Base-by-base conservation (phyloP, 2,329 filamentous ascomycete species). In the Rosellinia necatrix region DNA sequence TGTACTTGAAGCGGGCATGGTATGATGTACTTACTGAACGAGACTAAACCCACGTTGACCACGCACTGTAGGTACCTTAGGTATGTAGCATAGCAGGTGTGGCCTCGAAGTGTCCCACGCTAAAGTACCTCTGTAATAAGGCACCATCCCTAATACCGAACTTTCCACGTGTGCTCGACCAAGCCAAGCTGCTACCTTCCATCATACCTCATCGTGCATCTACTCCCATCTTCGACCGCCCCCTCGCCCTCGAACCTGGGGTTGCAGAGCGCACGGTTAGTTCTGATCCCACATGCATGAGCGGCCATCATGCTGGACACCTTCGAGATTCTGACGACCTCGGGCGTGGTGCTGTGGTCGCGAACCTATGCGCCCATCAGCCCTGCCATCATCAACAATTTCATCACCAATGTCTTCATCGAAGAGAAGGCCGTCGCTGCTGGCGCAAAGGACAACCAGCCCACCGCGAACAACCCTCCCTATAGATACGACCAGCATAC, bases 381-480 rank as follows among this genome's bases (percentile, higher is more conserved):
- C 71, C 84, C 90, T 38, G 86, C 89, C 66, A 81, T 97, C 63
- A 87, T 99, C 79, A 97, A 99, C 79, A 89, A 85, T 78, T 88
- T 99, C 74, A 97, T 99, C 75, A 87, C 88, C 72, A 92, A 97
- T 75, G 91, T 97, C 70, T 97, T 99, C 72, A 97, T 99, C 70
- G 94, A 99, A 76, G 93, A 97, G 78, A 92, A 90, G 73, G 83
- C 84, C 58, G 81, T 85, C 55, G 80, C 80, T 47, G 79, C 82
- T 49, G 78, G 83, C 52, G 79, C 85, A 49, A 84, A 85, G 63
- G 82, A 86, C 58, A 75, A 80, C 43, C 77, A 75, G 46, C 84
- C 86, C 6, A 81, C 85, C 12, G 77, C 83, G 13, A 78, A 76
- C 47, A 91, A 91, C 65, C 84, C 90, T 13, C 81, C 87, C 0